These are phyloP conservation scores for Geotrichum restrictum DNA, from an alignment of 1,139 yeast genomes.

Conservation along the genomic window DNA sequence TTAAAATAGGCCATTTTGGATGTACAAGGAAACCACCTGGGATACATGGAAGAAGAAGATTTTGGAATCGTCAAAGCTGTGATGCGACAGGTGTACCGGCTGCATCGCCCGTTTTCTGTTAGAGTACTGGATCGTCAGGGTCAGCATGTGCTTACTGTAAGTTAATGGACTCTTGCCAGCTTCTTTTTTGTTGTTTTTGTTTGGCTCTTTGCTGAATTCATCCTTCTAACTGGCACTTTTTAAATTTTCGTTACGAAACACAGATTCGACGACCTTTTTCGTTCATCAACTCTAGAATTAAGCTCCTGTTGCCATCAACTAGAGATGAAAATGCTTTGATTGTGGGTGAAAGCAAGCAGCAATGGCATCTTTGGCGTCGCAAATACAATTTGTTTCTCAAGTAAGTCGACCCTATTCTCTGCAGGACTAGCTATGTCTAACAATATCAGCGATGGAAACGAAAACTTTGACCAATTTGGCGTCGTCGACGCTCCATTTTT, in stretches of 20 bases:
- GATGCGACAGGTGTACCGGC: conserved; percentile 72
- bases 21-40: conserved; percentile 67
- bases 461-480: conserved; percentile 69
- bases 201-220: background rate
- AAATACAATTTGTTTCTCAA: conserved; percentile 64
- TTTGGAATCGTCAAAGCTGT: conserved; percentile 63
- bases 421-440: too few species aligned
- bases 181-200: too few species aligned
- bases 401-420: too few species aligned
- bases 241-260: too few species aligned
- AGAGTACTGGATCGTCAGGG: conserved; percentile 74
- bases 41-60: conserved; percentile 78
- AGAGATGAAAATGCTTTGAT: conserved; percentile 46
- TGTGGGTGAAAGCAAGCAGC: conserved; percentile 83
- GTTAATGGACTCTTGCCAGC: background rate
- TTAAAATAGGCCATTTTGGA: conserved; percentile 64
- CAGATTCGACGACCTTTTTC: conserved; percentile 65
- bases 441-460: conserved; percentile 25
- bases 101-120: conserved; percentile 83
- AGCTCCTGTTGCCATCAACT: conserved; percentile 56
- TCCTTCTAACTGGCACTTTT: too few species aligned
- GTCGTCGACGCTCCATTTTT: conserved; percentile 81
- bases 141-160: conserved; percentile 55
- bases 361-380: conserved; percentile 94
- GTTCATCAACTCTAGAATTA: conserved; percentile 81